Evolutionary conservation across 495 filamentous ascomycete genomes (phyloP).

Genomic region (Cryomyces minteri): DNA sequence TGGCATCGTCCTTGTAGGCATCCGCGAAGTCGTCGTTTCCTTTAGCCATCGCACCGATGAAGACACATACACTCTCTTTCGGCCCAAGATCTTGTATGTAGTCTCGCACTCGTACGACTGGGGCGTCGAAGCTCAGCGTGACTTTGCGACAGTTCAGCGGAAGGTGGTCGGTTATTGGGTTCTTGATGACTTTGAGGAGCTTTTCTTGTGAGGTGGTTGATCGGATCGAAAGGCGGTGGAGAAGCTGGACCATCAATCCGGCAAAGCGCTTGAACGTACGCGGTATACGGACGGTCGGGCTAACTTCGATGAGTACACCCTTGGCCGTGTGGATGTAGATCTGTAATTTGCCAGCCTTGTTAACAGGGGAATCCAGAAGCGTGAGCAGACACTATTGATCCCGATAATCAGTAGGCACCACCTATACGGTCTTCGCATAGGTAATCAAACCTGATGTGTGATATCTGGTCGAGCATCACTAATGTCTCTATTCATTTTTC

Average conservation of each 20-base stretch:
- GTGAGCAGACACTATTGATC: slow-evolving; percentile 76
- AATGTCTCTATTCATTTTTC: slow-evolving; percentile 98
- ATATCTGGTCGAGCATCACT: slow-evolving; percentile 96
- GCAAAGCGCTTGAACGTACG: slow-evolving; percentile 98
- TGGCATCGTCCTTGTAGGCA: slow-evolving; percentile 83
- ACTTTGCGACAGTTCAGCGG: slow-evolving; percentile 96
- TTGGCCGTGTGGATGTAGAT: slow-evolving; percentile 98
- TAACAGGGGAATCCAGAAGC: slow-evolving; percentile 91
- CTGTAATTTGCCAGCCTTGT: slow-evolving; percentile 92
- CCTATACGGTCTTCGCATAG: neutral
- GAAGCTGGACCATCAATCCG: slow-evolving; percentile 95
- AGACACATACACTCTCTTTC: slow-evolving; percentile 89
- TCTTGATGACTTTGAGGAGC: slow-evolving; percentile 90
- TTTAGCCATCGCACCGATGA: slow-evolving; percentile 97
- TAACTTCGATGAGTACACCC: slow-evolving; percentile 93
- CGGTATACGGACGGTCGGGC: slow-evolving; percentile 87
- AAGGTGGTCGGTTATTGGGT: slow-evolving; percentile 91
- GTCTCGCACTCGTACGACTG: slow-evolving; percentile 69
- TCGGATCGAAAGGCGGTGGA: slow-evolving; percentile 88
- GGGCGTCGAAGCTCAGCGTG: slow-evolving; percentile 80
- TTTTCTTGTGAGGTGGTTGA: slow-evolving; percentile 94
- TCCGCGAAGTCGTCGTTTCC: slow-evolving; percentile 92
- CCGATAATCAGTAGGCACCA: slow-evolving; percentile 11
- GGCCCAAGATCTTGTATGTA: slow-evolving; percentile 62
- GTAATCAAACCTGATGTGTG: slow-evolving; percentile 70